Evolutionary conservation across 106 monocot species (phyloP).

Genomic region (Xerophyta viscosa): DNA sequence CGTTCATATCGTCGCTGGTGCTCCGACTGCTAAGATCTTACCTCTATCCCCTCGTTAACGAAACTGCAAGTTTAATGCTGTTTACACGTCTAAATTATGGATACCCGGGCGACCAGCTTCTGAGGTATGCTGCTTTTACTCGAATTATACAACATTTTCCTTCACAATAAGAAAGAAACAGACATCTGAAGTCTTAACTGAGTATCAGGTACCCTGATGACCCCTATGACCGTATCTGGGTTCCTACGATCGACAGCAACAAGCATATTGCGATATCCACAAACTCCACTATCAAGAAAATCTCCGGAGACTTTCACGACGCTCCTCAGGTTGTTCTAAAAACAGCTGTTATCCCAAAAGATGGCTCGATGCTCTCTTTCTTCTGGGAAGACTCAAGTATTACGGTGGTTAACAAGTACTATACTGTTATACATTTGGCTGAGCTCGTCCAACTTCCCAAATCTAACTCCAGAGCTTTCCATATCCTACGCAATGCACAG

Average conservation of each 20-base stretch:
- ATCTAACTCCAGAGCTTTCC: no score
- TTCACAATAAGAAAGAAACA: background rate
- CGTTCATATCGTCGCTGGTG: constrained; percentile 24
- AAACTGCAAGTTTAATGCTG: background rate
- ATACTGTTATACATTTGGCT: background rate
- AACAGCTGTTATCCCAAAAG: background rate
- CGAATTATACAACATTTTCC: background rate
- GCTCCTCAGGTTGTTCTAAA: background rate
- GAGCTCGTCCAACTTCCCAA: background rate
- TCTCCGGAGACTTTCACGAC: background rate
- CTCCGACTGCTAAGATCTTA: constrained; percentile 5
- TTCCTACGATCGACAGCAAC: background rate
- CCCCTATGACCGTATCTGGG: constrained; percentile 16
- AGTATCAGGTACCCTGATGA: constrained; percentile 13
- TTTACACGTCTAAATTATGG: background rate
- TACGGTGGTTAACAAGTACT: background rate
- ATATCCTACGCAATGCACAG: no score
- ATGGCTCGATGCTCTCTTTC: background rate
- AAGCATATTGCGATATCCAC: background rate
- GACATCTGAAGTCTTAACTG: background rate
- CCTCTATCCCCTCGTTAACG: background rate
- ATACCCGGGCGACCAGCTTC: background rate
- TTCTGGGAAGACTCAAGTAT: background rate
- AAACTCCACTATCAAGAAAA: background rate
- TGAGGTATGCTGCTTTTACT: background rate